Conservation (phyloP, 2,329 filamentous ascomycete species). For the Colletotrichum gloeosporioides region DNA sequence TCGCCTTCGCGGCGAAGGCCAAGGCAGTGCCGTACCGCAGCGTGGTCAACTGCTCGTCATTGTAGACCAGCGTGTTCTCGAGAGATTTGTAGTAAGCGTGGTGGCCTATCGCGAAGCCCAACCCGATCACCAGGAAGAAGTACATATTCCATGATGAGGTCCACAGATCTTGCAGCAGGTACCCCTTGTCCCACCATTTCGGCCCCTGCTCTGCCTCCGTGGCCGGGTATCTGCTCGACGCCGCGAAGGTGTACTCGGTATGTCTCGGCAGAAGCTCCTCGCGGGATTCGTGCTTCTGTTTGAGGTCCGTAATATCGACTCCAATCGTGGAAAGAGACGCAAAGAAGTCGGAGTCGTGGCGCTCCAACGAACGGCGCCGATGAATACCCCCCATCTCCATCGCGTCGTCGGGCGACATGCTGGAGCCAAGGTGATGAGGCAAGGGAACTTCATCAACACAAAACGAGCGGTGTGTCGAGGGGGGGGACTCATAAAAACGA, state of each 20-base stretch:
- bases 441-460: background rate
- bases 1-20: slow-evolving; percentile 39
- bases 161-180: slow-evolving; percentile 31
- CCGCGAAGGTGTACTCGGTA: background rate
- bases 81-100: slow-evolving; percentile 37
- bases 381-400: background rate
- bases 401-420: background rate
- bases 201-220: background rate
- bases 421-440: background rate
- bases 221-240: background rate
- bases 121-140: slow-evolving; percentile 33
- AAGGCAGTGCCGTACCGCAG: slow-evolving; percentile 38
- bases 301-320: background rate
- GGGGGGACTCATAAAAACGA: background rate
- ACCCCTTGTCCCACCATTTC: background rate
- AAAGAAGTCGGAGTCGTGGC: background rate
- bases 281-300: background rate
- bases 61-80: slow-evolving; percentile 26
- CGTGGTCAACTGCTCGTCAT: slow-evolving; percentile 35
- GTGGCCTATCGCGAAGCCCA: slow-evolving; percentile 35
- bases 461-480: background rate
- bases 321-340: background rate
- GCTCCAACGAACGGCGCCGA: background rate
- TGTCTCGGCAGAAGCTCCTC: background rate
- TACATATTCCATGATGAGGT: slow-evolving; percentile 39